These are phyloP conservation scores for Phytophthora tubulina DNA, from an alignment of 352 stramenopile species.

Conservation along the genomic window DNA sequence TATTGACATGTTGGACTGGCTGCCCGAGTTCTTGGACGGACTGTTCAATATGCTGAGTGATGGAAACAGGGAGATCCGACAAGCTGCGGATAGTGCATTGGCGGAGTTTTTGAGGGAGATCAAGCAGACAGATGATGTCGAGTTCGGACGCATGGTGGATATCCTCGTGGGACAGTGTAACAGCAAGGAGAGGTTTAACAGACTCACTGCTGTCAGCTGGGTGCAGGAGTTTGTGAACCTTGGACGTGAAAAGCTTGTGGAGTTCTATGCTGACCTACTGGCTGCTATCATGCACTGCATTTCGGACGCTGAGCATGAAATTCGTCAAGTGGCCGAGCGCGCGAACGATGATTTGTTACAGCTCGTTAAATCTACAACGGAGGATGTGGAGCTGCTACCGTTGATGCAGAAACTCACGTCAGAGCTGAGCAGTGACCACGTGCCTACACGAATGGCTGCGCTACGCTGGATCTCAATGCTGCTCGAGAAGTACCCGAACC, in stretches of 20 bases:
- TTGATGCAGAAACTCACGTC: conserved; percentile 96
- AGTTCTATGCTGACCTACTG: conserved; percentile 96
- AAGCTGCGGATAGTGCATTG: conserved; percentile 95
- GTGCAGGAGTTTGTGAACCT: conserved; percentile 98
- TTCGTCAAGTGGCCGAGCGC: conserved; percentile 96
- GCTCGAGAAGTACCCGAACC: conserved; percentile 95
- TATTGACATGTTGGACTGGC: conserved; percentile 99
- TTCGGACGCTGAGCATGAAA: conserved; percentile 96
- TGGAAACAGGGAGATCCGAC: conserved; percentile 98
- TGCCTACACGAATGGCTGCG: conserved; percentile 96
- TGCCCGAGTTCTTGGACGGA: conserved; percentile 98
- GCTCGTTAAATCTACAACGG: conserved; percentile 93
- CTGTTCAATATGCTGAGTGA: conserved; percentile 99
- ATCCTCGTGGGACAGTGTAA: conserved; percentile 98
- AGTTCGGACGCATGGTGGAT: conserved; percentile 98
- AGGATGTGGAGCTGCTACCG: conserved; percentile 92
- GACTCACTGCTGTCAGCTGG: conserved; percentile 98
- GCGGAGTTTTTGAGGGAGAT: conserved; percentile 97
- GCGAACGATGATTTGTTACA: conserved; percentile 97
- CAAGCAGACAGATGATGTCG: conserved; percentile 95
- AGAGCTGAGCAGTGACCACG: conserved; percentile 96
- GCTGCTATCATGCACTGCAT: conserved; percentile 98
- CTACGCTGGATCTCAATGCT: conserved; percentile 99
- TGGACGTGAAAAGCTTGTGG: conserved; percentile 94
- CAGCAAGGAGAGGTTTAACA: conserved; percentile 97